Conservation (phyloP, 129 eudicot species). For the Lactuca saligna region DNA sequence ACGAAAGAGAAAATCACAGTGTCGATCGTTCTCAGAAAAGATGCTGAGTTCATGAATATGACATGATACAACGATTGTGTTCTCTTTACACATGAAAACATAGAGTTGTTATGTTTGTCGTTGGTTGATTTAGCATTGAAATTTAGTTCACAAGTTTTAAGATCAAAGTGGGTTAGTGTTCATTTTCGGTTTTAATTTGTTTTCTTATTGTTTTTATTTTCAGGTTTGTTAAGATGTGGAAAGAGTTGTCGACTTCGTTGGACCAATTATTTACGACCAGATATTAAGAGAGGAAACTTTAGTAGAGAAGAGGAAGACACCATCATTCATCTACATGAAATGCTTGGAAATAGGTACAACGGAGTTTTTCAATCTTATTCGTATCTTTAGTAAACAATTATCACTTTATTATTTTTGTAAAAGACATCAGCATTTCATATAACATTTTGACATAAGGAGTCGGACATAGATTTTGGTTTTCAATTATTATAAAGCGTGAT, state of each 20-base stretch:
- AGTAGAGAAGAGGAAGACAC: slow-evolving; percentile 54
- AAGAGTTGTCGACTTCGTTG: slow-evolving; percentile 58
- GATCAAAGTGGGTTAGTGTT: not conserved
- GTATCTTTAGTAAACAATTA: no score
- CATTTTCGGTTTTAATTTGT: not conserved
- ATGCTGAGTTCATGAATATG: not conserved
- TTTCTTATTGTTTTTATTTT: not conserved
- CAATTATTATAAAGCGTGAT: not conserved
- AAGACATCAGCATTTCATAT: no score
- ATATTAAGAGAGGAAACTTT: slow-evolving; percentile 55
- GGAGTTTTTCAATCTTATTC: not conserved
- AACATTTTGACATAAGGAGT: not conserved
- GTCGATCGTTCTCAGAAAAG: not conserved
- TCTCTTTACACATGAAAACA: not conserved
- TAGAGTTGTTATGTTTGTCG: not conserved
- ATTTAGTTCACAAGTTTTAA: not conserved
- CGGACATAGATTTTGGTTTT: not conserved
- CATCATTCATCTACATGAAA: slow-evolving; percentile 45
- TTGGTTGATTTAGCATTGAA: not conserved
- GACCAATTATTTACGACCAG: slow-evolving; percentile 49
- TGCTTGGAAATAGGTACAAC: slow-evolving; percentile 52
- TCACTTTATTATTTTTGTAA: no score
- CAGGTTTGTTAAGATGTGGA: slow-evolving; percentile 60
- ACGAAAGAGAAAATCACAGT: not conserved
- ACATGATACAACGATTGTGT: not conserved